Evolutionary conservation across 2,329 filamentous ascomycete genomes (phyloP), one percentile per base, ranked within the genome.

Genomic region (Pseudogymnoascus sp.): DNA sequence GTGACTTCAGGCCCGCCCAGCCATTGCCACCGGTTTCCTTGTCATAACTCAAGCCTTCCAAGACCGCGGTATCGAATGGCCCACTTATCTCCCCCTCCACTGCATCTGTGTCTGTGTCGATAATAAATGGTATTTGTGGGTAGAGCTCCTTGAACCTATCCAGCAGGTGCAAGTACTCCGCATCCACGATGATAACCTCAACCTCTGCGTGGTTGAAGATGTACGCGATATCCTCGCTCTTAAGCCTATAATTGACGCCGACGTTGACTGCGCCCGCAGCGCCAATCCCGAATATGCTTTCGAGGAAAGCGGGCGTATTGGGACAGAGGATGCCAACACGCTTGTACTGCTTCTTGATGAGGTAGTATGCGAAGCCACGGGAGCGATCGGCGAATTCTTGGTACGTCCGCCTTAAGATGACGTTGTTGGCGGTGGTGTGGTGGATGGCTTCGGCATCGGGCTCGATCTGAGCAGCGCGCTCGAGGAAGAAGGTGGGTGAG

Each of bases 241-340:
- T 95, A 54, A 97, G 79, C 2, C 88, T 79, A 70, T 90, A 90
- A 69, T 91, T 91, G 54, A 88, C 85, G 2, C 81, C 83, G 62
- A 96, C 89, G 66, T 92, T 86, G 23, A 96, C 84, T 6, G 82
- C 90, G 1, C 92, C 92, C 0, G 90, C 90, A 1, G 90, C 93
- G 0, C 87, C 88, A 69, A 97, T 89, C 1, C 90, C 95, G 73
- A 91, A 99, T 67, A 96, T 90, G 6, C 87, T 85, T 77, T 98
- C 93, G 28, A 99, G 80, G 71, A 98, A 98, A 0, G 93, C 93
- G 0, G 95, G 95, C 0, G 95, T 99, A 74, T 99, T 99, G 2
- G 95, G 90, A 7, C 87, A 88, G 10, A 99, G 80, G 60, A 99
- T 88, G 6, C 95, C 95, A 5, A 98, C 89, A 65, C 90, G 83